phyloP scores from a whole-genome alignment of 106 monocot species.

The Allium sativum region DNA sequence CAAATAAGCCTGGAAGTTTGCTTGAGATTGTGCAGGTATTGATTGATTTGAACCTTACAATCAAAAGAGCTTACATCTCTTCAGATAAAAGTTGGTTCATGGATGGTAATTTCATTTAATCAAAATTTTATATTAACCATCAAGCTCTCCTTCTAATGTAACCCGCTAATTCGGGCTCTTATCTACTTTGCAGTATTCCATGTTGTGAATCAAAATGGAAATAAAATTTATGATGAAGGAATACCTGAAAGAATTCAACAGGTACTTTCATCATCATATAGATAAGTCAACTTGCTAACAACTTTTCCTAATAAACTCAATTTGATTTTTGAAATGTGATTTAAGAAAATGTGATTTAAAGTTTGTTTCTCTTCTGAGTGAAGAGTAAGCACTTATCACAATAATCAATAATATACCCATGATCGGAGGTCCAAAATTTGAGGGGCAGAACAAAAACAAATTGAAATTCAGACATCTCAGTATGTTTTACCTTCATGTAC shows the following conservation, averaged over 20 bases:
- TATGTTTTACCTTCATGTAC: no score
- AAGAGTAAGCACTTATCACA: no score
- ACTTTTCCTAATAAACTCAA: no score
- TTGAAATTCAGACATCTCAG: no score
- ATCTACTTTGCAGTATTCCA: constrained; percentile 37
- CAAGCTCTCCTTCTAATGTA: not conserved
- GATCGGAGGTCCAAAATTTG: no score
- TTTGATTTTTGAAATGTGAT: no score
- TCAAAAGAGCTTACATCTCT: constrained; percentile 74
- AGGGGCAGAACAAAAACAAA: no score
- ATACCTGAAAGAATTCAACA: constrained; percentile 47
- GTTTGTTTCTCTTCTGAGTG: no score
- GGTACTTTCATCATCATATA: constrained; percentile 9
- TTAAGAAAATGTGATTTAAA: no score
- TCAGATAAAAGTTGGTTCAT: constrained; percentile 90
- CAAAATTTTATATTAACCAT: not conserved
- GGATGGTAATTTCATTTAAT: constrained; percentile 40
- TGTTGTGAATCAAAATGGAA: constrained; percentile 51
- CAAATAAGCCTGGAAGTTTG: constrained; percentile 70
- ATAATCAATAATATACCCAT: no score
- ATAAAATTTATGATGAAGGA: constrained; percentile 33
- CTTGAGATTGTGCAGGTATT: constrained; percentile 79
- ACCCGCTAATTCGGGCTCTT: not conserved
- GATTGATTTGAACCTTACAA: constrained; percentile 74
- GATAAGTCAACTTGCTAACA: no score